Conservation (phyloP, 2,329 filamentous ascomycete species). For the Thyridium curvatum region DNA sequence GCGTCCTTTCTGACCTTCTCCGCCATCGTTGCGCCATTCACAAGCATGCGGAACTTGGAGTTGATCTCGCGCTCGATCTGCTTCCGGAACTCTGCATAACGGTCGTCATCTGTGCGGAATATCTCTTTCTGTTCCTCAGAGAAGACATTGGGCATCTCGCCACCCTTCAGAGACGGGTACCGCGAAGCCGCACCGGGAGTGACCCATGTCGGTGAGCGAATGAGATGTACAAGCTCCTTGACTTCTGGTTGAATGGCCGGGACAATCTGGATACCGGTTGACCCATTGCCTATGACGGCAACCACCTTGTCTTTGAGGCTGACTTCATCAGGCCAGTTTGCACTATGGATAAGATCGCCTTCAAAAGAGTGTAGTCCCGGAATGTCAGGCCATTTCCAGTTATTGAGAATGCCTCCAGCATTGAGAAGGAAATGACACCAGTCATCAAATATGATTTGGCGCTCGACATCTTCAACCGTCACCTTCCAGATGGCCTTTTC, state of each 20-base stretch:
- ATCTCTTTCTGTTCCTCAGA: no score
- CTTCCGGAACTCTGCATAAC: no score
- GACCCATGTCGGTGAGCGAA: conserved; percentile 6
- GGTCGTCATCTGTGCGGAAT: no score
- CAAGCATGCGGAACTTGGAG: conserved; percentile 7
- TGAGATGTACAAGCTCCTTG: conserved; percentile 7
- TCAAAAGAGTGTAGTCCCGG: conserved; percentile 22
- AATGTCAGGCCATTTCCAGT: conserved; percentile 18
- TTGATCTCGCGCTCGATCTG: conserved; percentile 7
- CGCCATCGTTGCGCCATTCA: conserved; percentile 2
- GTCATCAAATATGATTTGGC: conserved; percentile 10
- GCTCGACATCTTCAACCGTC: conserved; percentile 15
- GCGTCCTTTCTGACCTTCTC: no score
- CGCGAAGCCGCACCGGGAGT: no score
- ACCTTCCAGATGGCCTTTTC: conserved; percentile 27
- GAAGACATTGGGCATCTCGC: no score
- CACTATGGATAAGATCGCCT: conserved; percentile 19
- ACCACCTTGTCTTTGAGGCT: conserved; percentile 15
- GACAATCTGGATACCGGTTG: conserved; percentile 21
- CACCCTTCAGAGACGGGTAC: no score
- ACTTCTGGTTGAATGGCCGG: conserved; percentile 11
- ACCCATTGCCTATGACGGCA: conserved; percentile 22
- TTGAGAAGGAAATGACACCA: conserved; percentile 10
- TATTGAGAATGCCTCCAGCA: conserved; percentile 13
- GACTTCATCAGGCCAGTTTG: conserved; percentile 15